Conservation (phyloP, 1,284 basidiomycete genomes). For the Taiwanofungus camphoratus region DNA sequence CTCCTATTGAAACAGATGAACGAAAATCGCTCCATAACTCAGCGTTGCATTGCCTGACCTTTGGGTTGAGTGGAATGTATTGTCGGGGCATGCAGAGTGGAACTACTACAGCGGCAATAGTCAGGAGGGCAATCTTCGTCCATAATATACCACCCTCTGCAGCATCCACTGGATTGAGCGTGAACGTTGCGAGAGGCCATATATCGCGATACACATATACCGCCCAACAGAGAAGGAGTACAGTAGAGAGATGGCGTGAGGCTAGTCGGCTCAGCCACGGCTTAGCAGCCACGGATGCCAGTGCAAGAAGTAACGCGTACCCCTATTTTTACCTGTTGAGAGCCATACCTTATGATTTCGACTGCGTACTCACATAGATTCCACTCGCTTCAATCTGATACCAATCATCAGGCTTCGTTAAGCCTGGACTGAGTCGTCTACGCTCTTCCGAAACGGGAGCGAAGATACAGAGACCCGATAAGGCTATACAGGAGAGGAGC, state of each 20-base stretch:
- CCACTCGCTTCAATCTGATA: constrained; percentile 9
- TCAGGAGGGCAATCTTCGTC: constrained; percentile 31
- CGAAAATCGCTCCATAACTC: constrained; percentile 26
- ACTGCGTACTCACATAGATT: constrained; percentile 27
- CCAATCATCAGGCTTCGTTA: constrained; percentile 2
- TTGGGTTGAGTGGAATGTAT: constrained; percentile 38
- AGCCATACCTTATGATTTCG: constrained; percentile 18
- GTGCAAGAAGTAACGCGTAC: constrained; percentile 21
- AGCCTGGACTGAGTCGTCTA: neutral
- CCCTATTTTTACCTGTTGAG: constrained; percentile 32
- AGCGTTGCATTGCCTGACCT: constrained; percentile 32
- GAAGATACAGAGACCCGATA: constrained; percentile 21
- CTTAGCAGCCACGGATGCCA: constrained; percentile 16
- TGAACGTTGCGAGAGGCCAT: constrained; percentile 54
- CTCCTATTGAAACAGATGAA: constrained; percentile 27
- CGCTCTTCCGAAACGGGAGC: constrained; percentile 6
- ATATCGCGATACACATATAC: constrained; percentile 56
- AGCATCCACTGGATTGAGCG: constrained; percentile 33
- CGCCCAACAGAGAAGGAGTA: constrained; percentile 15
- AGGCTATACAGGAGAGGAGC: constrained; percentile 19
- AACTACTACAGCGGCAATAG: constrained; percentile 33
- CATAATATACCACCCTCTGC: constrained; percentile 26
- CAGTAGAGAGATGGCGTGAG: constrained; percentile 14
- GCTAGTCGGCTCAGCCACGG: constrained; percentile 8
- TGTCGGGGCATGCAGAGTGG: constrained; percentile 38